Evolutionary conservation across 495 filamentous ascomycete species (phyloP).

Genomic region (Daldinia decipiens): DNA sequence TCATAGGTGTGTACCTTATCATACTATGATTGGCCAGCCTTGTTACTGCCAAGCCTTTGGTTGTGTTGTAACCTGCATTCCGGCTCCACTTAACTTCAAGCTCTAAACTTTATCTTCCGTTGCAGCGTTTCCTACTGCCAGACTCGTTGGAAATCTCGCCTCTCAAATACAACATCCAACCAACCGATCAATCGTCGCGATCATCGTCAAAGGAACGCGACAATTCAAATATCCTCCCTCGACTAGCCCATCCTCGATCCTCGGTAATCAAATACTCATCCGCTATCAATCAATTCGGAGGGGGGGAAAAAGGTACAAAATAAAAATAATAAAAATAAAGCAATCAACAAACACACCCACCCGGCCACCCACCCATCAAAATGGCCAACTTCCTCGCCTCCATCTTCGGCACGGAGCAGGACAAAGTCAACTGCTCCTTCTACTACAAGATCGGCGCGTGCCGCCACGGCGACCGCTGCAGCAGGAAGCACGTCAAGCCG

Average conservation of each 20-base stretch:
- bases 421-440: conserved; percentile 76
- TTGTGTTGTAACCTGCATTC: background rate
- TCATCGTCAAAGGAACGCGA: background rate
- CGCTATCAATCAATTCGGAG: no score
- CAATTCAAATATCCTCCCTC: background rate
- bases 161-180: conserved; percentile 16
- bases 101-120: conserved; percentile 33
- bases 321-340: no score
- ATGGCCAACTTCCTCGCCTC: conserved; percentile 98
- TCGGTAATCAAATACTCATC: no score
- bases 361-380: conserved; percentile 24
- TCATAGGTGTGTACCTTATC: no score
- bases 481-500: conserved; percentile 97
- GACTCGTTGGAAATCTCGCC: conserved; percentile 15
- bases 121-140: background rate
- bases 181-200: conserved; percentile 5
- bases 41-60: conserved; percentile 12
- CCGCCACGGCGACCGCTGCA: conserved; percentile 97
- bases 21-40: conserved; percentile 30
- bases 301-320: background rate
- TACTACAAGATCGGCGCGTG: conserved; percentile 97
- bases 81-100: conserved; percentile 23
- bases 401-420: conserved; percentile 99
- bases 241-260: no score
- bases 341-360: background rate